These are phyloP conservation scores for Fusarium redolens DNA, from an alignment of 2,329 filamentous ascomycete species.

Conservation along the genomic window DNA sequence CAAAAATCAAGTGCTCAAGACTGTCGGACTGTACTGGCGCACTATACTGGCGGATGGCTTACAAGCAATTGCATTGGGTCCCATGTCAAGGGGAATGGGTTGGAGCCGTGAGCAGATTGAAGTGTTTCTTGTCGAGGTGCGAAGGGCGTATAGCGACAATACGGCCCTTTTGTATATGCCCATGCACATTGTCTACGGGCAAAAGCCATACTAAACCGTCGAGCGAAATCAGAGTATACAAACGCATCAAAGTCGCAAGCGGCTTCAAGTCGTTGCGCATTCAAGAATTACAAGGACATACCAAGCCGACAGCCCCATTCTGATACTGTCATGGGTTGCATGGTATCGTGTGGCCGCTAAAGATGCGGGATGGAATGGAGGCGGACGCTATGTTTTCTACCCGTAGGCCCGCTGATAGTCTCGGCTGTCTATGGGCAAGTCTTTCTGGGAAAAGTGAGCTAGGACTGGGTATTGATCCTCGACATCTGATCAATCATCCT, in stretches of 20 bases:
- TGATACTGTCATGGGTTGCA: background rate
- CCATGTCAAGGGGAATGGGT: conserved; percentile 61
- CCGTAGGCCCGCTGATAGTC: background rate
- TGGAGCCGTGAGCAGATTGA: conserved; percentile 63
- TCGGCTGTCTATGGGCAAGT: background rate
- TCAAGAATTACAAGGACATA: background rate
- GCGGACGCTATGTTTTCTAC: conserved; percentile 6
- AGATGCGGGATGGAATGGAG: conserved; percentile 4
- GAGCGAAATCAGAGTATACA: background rate
- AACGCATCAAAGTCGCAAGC: background rate
- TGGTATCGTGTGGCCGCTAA: conserved; percentile 7
- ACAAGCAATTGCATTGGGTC: conserved; percentile 63
- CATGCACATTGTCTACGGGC: conserved; percentile 65
- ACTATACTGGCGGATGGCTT: conserved; percentile 62
- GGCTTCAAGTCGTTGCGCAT: background rate
- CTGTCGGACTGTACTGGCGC: conserved; percentile 63
- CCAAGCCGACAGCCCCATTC: background rate
- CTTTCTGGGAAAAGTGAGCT: background rate
- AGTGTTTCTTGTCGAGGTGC: conserved; percentile 59
- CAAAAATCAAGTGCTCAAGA: conserved; percentile 62
- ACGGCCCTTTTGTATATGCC: conserved; percentile 64
- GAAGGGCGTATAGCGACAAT: conserved; percentile 61
- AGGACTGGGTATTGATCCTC: background rate
- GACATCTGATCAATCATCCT: background rate
- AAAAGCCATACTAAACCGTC: conserved; percentile 55